phyloP scores from a whole-genome alignment of 768 basidiomycete species.

The Rhizopogon salebrosus region DNA sequence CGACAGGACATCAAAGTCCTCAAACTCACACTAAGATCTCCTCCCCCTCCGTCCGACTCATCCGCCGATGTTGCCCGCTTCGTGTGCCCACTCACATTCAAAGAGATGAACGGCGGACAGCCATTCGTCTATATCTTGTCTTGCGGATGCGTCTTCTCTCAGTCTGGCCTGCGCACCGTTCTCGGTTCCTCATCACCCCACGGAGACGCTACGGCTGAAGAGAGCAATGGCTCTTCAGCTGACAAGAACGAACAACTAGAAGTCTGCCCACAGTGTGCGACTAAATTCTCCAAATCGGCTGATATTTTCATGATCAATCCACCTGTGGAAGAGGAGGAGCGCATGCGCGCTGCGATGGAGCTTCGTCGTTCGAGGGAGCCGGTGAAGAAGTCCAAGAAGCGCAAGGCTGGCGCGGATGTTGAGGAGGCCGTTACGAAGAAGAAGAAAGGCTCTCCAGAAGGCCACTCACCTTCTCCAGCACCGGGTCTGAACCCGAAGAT shows the following conservation, averaged over 20 bases:
- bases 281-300: conserved; percentile 52
- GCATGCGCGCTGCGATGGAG: conserved; percentile 53
- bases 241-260: conserved; percentile 35
- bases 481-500: conserved; percentile 42
- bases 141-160: conserved; percentile 91
- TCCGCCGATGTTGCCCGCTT: conserved; percentile 59
- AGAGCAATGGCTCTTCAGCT: conserved; percentile 15
- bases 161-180: conserved; percentile 69
- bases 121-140: conserved; percentile 84
- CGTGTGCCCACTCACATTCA: conserved; percentile 86
- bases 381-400: conserved; percentile 49
- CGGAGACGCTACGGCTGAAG: conserved; percentile 21
- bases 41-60: conserved; percentile 32
- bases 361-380: conserved; percentile 52
- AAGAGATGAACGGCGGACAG: conserved; percentile 90
- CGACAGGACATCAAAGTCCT: conserved; percentile 80
- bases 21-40: conserved; percentile 71
- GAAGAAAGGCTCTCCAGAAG: conserved; percentile 24
- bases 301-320: conserved; percentile 72
- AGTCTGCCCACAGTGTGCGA: conserved; percentile 74
- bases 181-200: conserved; percentile 23
- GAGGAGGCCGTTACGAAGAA: conserved; percentile 36
- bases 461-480: conserved; percentile 18
- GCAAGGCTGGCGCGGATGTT: conserved; percentile 44
- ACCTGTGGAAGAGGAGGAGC: conserved; percentile 54